Percentiles rank a stretch among this genome's conserved stretches.
Evolutionary conservation across 2,329 filamentous ascomycete species (phyloP).

Genomic region (Penicillium sp.): DNA sequence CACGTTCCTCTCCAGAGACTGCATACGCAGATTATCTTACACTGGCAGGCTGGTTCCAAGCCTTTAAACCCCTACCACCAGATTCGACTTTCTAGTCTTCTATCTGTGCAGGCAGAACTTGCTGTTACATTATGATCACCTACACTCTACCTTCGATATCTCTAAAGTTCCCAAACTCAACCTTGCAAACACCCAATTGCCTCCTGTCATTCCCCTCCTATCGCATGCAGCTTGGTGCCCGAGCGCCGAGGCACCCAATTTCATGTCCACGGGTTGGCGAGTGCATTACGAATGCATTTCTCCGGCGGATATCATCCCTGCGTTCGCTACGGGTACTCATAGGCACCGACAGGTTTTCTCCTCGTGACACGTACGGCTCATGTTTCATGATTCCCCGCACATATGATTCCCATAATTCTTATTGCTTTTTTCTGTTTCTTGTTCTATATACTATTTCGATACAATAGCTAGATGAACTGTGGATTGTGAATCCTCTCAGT

Average conservation of each 20-base stretch:
- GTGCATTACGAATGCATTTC: too few relatives aligned
- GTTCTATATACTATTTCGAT: slow-evolving; percentile 7
- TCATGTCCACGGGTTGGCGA: too few relatives aligned
- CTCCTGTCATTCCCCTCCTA: background rate
- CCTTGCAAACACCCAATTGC: background rate
- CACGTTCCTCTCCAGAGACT: background rate
- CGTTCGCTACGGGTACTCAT: background rate
- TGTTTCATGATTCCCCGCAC: slow-evolving; percentile 15
- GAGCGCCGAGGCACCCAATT: too few relatives aligned
- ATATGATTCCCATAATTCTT: slow-evolving; percentile 18
- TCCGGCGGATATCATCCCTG: background rate
- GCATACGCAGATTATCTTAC: background rate
- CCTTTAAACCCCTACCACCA: background rate
- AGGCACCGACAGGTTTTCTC: background rate
- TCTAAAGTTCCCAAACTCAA: background rate
- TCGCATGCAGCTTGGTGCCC: background rate
- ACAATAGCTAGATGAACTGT: background rate
- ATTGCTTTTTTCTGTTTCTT: slow-evolving; percentile 1
- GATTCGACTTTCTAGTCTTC: background rate
- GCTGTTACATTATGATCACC: background rate
- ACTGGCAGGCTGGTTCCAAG: background rate
- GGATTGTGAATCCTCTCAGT: background rate
- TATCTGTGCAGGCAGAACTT: background rate
- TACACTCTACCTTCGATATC: background rate
- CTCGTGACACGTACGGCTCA: background rate